These are phyloP conservation scores for Cordyceps sp. DNA, from an alignment of 2,329 filamentous ascomycete species.

Conservation along the genomic window DNA sequence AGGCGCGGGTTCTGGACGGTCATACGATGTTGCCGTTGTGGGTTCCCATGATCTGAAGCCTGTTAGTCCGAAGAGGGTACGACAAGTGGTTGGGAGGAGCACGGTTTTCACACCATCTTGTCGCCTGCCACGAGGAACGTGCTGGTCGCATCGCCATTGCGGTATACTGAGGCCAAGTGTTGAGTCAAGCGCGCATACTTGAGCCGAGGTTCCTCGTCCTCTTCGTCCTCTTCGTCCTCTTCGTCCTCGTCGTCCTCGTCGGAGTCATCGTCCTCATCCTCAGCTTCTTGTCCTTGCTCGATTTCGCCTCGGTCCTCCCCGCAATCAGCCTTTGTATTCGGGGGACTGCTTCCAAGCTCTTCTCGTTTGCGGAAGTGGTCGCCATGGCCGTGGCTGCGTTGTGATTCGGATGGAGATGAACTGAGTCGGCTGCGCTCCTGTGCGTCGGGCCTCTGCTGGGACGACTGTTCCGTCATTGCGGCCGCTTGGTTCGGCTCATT, in stretches of 20 bases:
- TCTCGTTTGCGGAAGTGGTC: no score
- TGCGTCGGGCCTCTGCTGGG: slow-evolving; percentile 10
- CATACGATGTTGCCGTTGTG: slow-evolving; percentile 92
- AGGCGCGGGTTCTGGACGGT: no score
- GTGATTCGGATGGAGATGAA: no score
- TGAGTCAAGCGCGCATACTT: slow-evolving; percentile 85
- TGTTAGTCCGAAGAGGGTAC: no score
- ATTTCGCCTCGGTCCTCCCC: slow-evolving; percentile 9
- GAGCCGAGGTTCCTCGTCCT: slow-evolving; percentile 84
- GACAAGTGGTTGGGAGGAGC: no score
- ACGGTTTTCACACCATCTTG: slow-evolving; percentile 92
- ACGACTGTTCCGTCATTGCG: slow-evolving; percentile 25
- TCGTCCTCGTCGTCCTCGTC: slow-evolving; percentile 39
- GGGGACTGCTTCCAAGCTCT: no score
- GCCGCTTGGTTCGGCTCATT: slow-evolving; percentile 12
- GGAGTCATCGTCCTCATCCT: slow-evolving; percentile 26
- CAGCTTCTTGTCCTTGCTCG: slow-evolving; percentile 5
- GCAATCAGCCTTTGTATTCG: slow-evolving; percentile 8
- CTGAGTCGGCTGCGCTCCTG: slow-evolving; percentile 5
- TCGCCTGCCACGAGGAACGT: slow-evolving; percentile 80
- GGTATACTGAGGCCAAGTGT: slow-evolving; percentile 65
- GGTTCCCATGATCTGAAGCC: slow-evolving; percentile 65
- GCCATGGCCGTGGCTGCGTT: slow-evolving; percentile 3
- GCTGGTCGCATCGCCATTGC: slow-evolving; percentile 90
- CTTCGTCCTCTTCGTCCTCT: slow-evolving; percentile 61